Evolutionary conservation across 768 basidiomycete species (phyloP).

Genomic region (Lentinula boryana): DNA sequence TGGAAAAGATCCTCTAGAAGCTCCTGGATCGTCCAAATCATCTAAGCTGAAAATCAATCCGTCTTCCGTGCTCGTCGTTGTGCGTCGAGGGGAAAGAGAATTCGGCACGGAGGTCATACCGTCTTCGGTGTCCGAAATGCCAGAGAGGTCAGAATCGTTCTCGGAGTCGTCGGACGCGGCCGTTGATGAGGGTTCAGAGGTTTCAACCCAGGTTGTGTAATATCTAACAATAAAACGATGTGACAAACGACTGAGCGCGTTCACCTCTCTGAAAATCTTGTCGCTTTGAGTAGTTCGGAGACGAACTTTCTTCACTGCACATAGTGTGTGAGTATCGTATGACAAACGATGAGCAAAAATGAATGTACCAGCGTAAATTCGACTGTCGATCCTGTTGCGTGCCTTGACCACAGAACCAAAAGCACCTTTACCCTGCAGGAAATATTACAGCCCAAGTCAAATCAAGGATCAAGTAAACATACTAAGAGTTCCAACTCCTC

Average conservation of each 20-base stretch:
- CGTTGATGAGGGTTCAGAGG: constrained; percentile 45
- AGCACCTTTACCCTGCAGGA: constrained; percentile 70
- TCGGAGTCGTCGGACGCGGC: constrained; percentile 41
- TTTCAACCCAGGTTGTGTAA: constrained; percentile 88
- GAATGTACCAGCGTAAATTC: constrained; percentile 68
- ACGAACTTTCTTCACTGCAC: constrained; percentile 81
- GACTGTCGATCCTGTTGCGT: constrained; percentile 77
- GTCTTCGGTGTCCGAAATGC: constrained; percentile 23
- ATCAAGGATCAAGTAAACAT: constrained; percentile 11
- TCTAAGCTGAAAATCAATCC: constrained; percentile 62
- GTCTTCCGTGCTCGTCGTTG: constrained; percentile 19
- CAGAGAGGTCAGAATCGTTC: constrained; percentile 11
- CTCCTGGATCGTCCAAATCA: constrained; percentile 51
- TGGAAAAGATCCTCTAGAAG: constrained; percentile 58
- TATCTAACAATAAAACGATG: constrained; percentile 92
- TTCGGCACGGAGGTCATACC: constrained; percentile 54
- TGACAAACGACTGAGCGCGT: constrained; percentile 78
- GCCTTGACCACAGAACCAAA: constrained; percentile 97
- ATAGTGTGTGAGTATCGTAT: constrained; percentile 1
- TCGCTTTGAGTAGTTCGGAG: constrained; percentile 69
- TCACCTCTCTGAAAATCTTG: constrained; percentile 89
- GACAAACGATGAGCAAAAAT: not conserved
- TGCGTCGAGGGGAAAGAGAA: constrained; percentile 15
- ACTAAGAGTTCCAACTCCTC: constrained; percentile 86
- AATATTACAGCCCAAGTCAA: not conserved